Base-by-base conservation (phyloP, 1,284 basidiomycete genomes). In the Chalciporus piperatoides region DNA sequence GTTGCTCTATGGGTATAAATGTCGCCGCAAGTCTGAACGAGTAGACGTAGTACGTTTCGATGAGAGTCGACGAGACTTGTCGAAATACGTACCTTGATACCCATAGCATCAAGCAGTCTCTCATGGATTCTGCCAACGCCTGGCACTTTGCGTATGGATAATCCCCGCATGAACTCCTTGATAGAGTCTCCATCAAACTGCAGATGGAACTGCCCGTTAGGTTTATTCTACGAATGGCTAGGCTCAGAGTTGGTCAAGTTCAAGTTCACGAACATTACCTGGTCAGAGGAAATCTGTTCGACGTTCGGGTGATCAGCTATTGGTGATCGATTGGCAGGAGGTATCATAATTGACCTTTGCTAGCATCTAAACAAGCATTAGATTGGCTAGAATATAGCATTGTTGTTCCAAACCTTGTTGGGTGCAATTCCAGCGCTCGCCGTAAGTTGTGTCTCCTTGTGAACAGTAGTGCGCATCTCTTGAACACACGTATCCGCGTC, bases 381-480 rank as follows among this genome's bases (percentile, higher is more conserved):
- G 58, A 57, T 62, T 43, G 15, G 15, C 9, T 43, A 35, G 38
- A 46, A 36, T 6, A 53, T 38, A 14, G 9, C 9, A 48, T 37
- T 9, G 24, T 15, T 52, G 10, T 39, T 38, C 59, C 62, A 15
- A 56, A 84, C 89, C 76, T 84, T 89, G 63, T 90, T 96, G 0
- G 92, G 87, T 0, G 92, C 92, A 50, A 95, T 93, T 17, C 92
- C 97, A 24, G 94, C 94, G 57, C 92, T 95, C 46, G 93, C 92
- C 4, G 96, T 98, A 46, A 99, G 70, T 41, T 81, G 79, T 0
- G 92, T 96, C 67, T 88, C 85, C 17, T 74, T 73, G 53, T 83
- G 76, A 1, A 96, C 87, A 38, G 75, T 73, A 11, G 74, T 74
- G 11, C 94, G 80, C 70, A 97, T 86, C 54, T 88, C 75, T 41